phyloP scores from a whole-genome alignment of 2,329 filamentous ascomycete species.

The Lecanoromycetidae sp. region DNA sequence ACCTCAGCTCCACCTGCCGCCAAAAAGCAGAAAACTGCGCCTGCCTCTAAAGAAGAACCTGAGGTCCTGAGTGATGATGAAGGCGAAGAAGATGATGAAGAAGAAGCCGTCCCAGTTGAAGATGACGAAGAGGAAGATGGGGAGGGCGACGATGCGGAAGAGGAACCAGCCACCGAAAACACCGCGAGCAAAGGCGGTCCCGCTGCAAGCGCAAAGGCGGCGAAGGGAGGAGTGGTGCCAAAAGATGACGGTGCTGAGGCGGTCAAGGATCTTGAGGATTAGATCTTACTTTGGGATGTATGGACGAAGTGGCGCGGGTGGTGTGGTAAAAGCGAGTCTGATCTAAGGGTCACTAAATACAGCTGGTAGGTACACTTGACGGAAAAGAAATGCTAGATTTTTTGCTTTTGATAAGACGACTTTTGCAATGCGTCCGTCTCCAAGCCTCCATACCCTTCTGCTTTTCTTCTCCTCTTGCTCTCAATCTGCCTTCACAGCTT shows the following conservation, averaged over 20 bases:
- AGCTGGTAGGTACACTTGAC: no score
- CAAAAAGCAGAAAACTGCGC: conserved; percentile 23
- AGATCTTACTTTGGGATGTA: not conserved
- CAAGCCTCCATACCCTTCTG: no score
- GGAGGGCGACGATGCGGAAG: conserved; percentile 17
- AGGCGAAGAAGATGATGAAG: conserved; percentile 14
- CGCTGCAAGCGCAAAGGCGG: conserved; percentile 25
- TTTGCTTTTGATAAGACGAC: no score
- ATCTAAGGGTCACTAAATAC: no score
- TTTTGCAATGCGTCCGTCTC: no score
- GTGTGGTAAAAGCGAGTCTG: no score
- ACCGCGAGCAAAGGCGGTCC: conserved; percentile 27
- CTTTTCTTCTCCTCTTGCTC: no score
- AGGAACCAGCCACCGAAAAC: conserved; percentile 21
- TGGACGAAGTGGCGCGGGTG: no score
- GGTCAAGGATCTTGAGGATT: conserved; percentile 22
- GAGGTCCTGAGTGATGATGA: conserved; percentile 18
- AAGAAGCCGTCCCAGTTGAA: conserved; percentile 10
- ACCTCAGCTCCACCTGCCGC: conserved; percentile 18
- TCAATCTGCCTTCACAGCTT: no score
- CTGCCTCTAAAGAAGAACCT: conserved; percentile 18
- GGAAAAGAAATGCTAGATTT: no score
- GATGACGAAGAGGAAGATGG: conserved; percentile 23
- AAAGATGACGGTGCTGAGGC: conserved; percentile 23
- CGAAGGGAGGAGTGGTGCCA: conserved; percentile 20